Base-by-base conservation (phyloP, 371 early-diverging fungal species). In the Sporodiniella umbellata region DNA sequence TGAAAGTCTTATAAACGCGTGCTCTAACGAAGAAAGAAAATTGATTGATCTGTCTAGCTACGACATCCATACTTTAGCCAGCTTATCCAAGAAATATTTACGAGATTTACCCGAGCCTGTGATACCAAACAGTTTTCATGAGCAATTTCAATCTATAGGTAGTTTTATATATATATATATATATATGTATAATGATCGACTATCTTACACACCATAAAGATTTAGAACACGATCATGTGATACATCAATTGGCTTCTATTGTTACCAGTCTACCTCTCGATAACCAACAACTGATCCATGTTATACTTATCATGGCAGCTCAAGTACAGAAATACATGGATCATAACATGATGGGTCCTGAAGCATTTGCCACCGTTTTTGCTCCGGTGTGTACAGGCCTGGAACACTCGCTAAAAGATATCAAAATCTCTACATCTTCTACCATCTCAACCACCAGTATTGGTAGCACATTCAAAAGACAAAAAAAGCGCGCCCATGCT, bases 351-450 rank as follows among this genome's bases (percentile, higher is more conserved):
- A 75, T 75, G 76, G 53, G 56, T 25, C 70, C 72, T 1, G 72
- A 75, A 45, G 70, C 76, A 10, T 45, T 75, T 14, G 72, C 76
- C 8, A 65, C 70, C 21, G 72, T 75, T 0, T 56, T 75, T 40
- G 76, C 76, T 3, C 76, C 76, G 8, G 64, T 72, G 8, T 67
- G 67, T 35, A 67, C 70, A 10, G 72, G 72, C 1, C 63, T 70
- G 22, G 72, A 75, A 19, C 64, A 69, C 37, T 60, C 57, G 3
- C 31, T 66, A 2, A 58, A 50, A 37, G 51, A 58, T 21, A 37
- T 45, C 3, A 37, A 18, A 23, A 35, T 25, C 4, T 25, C 35
- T 10, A 31, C 19, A 14, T 40, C 48, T 5, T 37, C n/a, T 15
- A 22, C 33, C 15, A 25, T 8, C 8, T n/a, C 43, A 26, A 18